Percentiles rank a stretch among this genome's conserved stretches.
phyloP scores from a whole-genome alignment of 2,329 filamentous ascomycete species.

The Aspergillus oerlinghausenensis region DNA sequence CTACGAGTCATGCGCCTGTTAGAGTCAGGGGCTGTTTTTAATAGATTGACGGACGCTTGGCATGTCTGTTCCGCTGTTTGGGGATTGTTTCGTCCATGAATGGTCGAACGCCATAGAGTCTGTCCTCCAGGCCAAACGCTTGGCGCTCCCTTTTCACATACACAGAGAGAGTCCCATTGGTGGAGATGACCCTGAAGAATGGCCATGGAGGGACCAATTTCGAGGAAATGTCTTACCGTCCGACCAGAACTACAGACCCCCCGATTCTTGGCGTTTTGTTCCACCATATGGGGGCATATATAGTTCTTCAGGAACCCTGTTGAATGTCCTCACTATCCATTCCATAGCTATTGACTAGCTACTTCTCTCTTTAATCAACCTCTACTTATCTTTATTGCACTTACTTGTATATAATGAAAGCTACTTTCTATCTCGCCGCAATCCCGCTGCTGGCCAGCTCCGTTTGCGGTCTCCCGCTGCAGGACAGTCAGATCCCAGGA shows the following conservation, averaged over 20 bases:
- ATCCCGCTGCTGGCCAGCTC: slow-evolving; percentile 17
- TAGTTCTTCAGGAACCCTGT: not conserved
- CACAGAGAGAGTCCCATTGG: not conserved
- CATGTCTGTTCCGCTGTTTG: not conserved
- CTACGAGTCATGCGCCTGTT: not conserved
- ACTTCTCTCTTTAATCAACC: not conserved
- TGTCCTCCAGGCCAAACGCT: not conserved
- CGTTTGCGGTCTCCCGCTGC: slow-evolving; percentile 5
- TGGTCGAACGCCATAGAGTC: not conserved
- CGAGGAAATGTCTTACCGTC: not conserved
- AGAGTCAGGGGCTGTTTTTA: not conserved
- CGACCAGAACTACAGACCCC: not conserved
- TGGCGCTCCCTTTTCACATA: not conserved
- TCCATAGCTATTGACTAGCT: not conserved
- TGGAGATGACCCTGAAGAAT: not conserved
- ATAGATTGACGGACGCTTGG: not conserved
- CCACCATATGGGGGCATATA: not conserved
- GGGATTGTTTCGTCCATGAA: not conserved
- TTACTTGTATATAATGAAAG: slow-evolving; percentile 6
- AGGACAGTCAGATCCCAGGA: slow-evolving; percentile 3
- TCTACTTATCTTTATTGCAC: not conserved
- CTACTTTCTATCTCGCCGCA: slow-evolving; percentile 9
- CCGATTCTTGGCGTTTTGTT: not conserved
- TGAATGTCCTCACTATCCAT: not conserved
- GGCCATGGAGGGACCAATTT: not conserved